Percentiles rank a stretch among this genome's conserved stretches.
phyloP scores from a whole-genome alignment of 441 rosid species.

The Syzygium malaccense region DNA sequence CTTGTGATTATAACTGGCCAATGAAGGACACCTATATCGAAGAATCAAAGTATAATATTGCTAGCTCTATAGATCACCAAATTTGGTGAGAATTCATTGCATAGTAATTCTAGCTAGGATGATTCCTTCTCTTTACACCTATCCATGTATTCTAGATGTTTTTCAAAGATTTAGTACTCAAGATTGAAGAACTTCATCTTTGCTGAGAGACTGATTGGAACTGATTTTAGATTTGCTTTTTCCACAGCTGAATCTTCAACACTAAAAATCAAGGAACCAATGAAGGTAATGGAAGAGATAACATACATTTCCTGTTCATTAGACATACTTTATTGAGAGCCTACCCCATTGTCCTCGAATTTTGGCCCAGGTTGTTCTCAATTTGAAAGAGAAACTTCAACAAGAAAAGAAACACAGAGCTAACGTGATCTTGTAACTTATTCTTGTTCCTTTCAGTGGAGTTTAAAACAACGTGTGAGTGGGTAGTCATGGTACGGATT shows the following conservation, averaged over 20 bases:
- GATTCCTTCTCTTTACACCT: not conserved
- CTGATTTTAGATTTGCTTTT: not conserved
- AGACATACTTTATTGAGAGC: not conserved
- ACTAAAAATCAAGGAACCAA: not conserved
- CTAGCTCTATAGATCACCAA: not conserved
- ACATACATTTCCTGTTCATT: not conserved
- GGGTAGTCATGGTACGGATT: not conserved
- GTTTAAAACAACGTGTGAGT: not conserved
- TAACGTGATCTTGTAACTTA: not conserved
- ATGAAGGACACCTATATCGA: not conserved
- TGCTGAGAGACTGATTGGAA: not conserved
- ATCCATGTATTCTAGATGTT: not conserved
- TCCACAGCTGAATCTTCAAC: not conserved
- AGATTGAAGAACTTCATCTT: not conserved
- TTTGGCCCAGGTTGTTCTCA: not conserved
- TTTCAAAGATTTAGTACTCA: not conserved
- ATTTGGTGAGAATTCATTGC: not conserved
- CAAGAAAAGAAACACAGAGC: not conserved
- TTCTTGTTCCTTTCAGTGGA: not conserved
- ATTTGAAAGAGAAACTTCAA: not conserved
- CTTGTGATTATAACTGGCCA: not conserved
- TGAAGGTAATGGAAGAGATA: not conserved
- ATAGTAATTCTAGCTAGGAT: not conserved
- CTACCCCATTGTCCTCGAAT: not conserved
- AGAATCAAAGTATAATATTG: not conserved